Base-by-base conservation (phyloP, 805 yeast genomes). In the Candida golubevii region DNA sequence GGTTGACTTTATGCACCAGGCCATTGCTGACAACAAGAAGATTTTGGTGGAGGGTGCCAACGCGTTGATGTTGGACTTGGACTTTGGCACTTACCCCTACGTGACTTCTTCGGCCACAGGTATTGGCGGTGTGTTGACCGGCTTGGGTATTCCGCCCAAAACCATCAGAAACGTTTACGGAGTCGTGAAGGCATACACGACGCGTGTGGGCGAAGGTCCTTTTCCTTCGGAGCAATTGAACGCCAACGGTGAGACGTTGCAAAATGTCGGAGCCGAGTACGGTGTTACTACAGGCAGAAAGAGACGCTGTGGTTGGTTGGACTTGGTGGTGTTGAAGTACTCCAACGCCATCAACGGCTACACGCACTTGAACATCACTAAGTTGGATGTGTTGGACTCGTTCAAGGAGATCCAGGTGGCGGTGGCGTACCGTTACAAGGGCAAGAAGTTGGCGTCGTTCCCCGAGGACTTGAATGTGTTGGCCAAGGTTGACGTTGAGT, bases 221-320 rank as follows among this genome's bases (percentile, higher is more conserved):
- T 93, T 93, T 85, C 97, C 99, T 50, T 84, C 98, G 45, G 99
- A 93, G 71, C 98, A 90, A 66, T 78, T 90, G 63, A 89, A 91
- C 66, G 82, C 71, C 32, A 80, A 73, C 38, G 99, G 99, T 61
- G 95, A 86, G 59, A 79, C 80, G 54, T 75, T 93, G 62, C 99
- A 93, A 67, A 69, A 75, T 36, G 87, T 93, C 51, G 99, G 99
- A 60, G 96, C 90, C 46, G 99, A 93, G 71, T 87, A 64, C 60
- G 99, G 99, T 69, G 99, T 93, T 56, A 93, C 99, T 52, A 93
- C 99, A 32, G 99, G 99, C 55, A 84, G 99, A 74, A 89, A 90
- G 78, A 86, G 99, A 76, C 83, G 99, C 72, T 93, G 99, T 68
- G 99, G 99, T 46, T 93, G 99, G 99, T 81, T 93, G 62, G 99